Evolutionary conservation across 768 basidiomycete species (phyloP).

Genomic region (Saitozyma sp.): DNA sequence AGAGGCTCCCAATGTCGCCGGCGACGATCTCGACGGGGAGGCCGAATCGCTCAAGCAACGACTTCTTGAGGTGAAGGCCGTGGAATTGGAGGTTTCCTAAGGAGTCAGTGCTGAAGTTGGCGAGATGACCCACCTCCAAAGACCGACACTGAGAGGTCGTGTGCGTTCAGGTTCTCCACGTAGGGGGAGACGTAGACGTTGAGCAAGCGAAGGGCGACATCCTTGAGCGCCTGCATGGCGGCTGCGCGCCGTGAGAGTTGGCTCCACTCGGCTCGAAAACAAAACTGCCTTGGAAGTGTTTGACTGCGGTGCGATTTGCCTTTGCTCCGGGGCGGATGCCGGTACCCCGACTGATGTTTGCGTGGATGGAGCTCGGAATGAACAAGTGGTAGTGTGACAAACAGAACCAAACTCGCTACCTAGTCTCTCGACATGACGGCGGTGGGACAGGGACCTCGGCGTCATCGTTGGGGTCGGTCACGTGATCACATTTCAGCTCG

Average conservation of each 20-base stretch:
- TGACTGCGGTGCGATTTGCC: too few relatives aligned
- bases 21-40: constrained; percentile 93
- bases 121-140: constrained; percentile 28
- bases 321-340: too few relatives aligned
- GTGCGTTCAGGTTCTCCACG: constrained; percentile 92
- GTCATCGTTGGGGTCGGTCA: too few relatives aligned
- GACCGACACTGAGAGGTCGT: constrained; percentile 81
- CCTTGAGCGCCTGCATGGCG: constrained; percentile 43
- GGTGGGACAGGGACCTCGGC: too few relatives aligned
- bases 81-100: constrained; percentile 57
- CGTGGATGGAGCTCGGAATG: too few relatives aligned
- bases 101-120: constrained; percentile 4
- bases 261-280: too few relatives aligned
- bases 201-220: constrained; percentile 56
- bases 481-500: too few relatives aligned
- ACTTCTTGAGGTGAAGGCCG: constrained; percentile 84
- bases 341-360: too few relatives aligned
- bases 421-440: too few relatives aligned
- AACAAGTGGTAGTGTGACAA: too few relatives aligned
- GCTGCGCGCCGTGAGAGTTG: background rate
- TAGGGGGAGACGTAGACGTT: constrained; percentile 91
- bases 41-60: constrained; percentile 90
- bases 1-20: constrained; percentile 58
- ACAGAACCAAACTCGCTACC: too few relatives aligned
- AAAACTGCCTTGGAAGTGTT: too few relatives aligned